Base-by-base conservation (phyloP, 768 basidiomycete genomes). In the Mycena rosella region DNA sequence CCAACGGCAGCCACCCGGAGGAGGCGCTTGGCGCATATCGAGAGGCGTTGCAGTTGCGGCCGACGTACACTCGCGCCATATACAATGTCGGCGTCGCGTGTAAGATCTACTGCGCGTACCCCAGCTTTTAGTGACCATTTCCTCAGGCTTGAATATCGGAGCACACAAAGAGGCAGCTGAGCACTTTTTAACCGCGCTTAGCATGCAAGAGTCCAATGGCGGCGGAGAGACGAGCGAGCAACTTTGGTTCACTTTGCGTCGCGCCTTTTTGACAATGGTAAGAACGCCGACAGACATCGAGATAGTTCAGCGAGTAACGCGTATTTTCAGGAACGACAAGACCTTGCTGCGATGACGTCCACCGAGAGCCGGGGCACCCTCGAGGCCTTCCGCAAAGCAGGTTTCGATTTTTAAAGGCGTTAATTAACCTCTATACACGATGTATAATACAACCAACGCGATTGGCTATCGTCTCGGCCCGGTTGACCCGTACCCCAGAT, bases 11-110 rank as follows among this genome's bases (percentile, higher is more conserved):
- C 71, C 92, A 94, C 68, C 96, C 98, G 0, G 98, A 99, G 78
- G 95, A 96, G 77, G 96, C 97, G 5, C 81, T 96, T 11, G 92
- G 92, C 18, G 93, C 92, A 17, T 98, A 99, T 77, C 86, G 93
- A 65, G 90, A 96, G 77, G 98, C 98, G 0, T 85, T 99, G 27
- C 91, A 89, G 74, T 81, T 98, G 52, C 88, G 96, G 42, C 98
- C 98, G 29, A 96, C 96, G 0, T 99, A 98, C 77, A 99, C 98
- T 1, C 90, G 98, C 14, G 98, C 96, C 13, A 94, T 98, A 26
- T 98, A 97, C 76, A 99, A 99, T 74, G 94, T 99, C 38, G 98
- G 96, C 48, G 98, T 99, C 29, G 96, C 96, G 24, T 99, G 96
- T 96, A 74, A 73, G 94, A 18, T 22, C 29, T 44, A 44, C 52